These are phyloP conservation scores for Kwoniella bestiolae DNA, from an alignment of 768 basidiomycete genomes.

Conservation along the genomic window DNA sequence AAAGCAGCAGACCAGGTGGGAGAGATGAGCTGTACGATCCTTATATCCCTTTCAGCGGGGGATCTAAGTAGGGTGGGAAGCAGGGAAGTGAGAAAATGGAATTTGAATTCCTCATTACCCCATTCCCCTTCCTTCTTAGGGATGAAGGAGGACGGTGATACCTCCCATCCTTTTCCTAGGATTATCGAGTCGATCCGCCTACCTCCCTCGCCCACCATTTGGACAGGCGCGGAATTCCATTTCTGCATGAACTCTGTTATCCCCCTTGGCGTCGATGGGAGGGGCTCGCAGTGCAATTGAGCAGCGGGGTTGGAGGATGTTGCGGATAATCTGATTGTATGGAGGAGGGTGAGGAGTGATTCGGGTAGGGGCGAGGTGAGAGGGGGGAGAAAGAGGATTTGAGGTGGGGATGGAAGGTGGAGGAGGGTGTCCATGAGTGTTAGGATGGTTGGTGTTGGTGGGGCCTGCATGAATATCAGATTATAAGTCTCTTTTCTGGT, in stretches of 20 bases:
- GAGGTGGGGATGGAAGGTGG: slow-evolving; percentile 51
- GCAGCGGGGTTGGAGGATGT: slow-evolving; percentile 39
- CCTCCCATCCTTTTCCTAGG: slow-evolving; percentile 54
- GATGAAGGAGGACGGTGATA: slow-evolving; percentile 9
- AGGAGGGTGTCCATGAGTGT: slow-evolving; percentile 48
- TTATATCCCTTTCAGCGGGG: slow-evolving; percentile 84
- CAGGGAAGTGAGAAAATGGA: slow-evolving; percentile 76
- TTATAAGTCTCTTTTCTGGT: too few species aligned
- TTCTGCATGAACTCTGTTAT: slow-evolving; percentile 50
- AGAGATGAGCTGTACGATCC: slow-evolving; percentile 83
- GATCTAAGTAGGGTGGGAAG: slow-evolving; percentile 79
- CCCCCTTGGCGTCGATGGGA: slow-evolving; percentile 42
- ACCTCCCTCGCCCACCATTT: slow-evolving; percentile 49
- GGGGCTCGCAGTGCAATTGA: slow-evolving; percentile 51
- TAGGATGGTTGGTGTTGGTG: slow-evolving; percentile 48
- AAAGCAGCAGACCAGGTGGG: slow-evolving; percentile 86
- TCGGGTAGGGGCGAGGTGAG: slow-evolving; percentile 49
- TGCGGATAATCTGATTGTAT: slow-evolving; percentile 49
- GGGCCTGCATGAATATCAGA: slow-evolving; percentile 28
- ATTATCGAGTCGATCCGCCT: slow-evolving; percentile 55
- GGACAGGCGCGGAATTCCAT: slow-evolving; percentile 43
- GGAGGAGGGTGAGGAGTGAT: slow-evolving; percentile 49
- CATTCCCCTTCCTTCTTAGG: background rate
- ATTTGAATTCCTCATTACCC: slow-evolving; percentile 59
- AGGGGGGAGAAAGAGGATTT: slow-evolving; percentile 55